Conservation (phyloP, 2,329 filamentous ascomycete species). For the Fulvia fulva region DNA sequence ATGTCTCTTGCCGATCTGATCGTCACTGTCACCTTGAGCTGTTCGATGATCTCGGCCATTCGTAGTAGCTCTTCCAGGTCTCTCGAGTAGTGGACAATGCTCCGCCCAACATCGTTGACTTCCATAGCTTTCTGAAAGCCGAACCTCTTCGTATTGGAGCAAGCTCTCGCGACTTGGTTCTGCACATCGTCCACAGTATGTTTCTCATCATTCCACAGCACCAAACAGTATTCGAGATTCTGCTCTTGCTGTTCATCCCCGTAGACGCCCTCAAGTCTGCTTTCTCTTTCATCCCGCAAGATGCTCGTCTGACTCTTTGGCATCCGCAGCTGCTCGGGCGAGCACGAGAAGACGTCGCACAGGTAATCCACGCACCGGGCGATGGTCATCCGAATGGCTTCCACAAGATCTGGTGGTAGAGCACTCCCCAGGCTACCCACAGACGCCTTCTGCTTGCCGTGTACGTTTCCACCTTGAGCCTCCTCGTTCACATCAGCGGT, state of each 20-base stretch:
- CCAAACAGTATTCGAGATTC: slow-evolving; percentile 72
- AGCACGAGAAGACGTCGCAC: slow-evolving; percentile 96
- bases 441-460: slow-evolving; percentile 52
- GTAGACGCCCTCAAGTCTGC: slow-evolving; percentile 71
- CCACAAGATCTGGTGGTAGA: slow-evolving; percentile 70
- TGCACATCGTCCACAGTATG: slow-evolving; percentile 90
- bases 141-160: slow-evolving; percentile 65
- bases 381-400: slow-evolving; percentile 80
- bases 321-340: slow-evolving; percentile 87
- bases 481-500: slow-evolving; percentile 44
- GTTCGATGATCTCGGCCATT: slow-evolving; percentile 83
- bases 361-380: slow-evolving; percentile 86
- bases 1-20: slow-evolving; percentile 91
- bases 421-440: slow-evolving; percentile 20
- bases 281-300: slow-evolving; percentile 72
- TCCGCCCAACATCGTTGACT: slow-evolving; percentile 82
- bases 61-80: slow-evolving; percentile 69
- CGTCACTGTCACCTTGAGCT: slow-evolving; percentile 93
- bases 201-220: slow-evolving; percentile 98
- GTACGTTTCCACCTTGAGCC: slow-evolving; percentile 33
- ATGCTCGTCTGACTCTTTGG: slow-evolving; percentile 81
- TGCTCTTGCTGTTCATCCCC: slow-evolving; percentile 54
- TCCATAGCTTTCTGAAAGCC: slow-evolving; percentile 76
- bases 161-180: slow-evolving; percentile 86
- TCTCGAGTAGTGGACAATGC: slow-evolving; percentile 71